Base-by-base conservation (phyloP, 345 rosid species). In the Syzygium oleosum region DNA sequence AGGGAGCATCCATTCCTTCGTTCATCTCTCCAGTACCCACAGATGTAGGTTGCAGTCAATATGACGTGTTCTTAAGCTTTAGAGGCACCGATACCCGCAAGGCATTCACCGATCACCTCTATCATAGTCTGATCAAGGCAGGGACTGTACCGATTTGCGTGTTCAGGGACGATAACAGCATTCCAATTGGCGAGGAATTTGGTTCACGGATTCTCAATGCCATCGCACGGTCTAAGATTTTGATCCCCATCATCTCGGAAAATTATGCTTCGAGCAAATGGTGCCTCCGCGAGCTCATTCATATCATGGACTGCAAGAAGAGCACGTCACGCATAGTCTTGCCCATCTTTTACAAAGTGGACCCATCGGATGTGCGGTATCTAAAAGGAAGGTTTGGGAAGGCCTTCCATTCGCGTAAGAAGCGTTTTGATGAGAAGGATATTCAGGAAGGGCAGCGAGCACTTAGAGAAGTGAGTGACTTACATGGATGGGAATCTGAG, bases 251-350 rank as follows among this genome's bases (percentile, higher is more conserved):
- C 12, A 55, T 55, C 59, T 55, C 59, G 0, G 0, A 55, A 55
- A 55, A 55, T 21, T 55, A 55, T 22, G 59, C 59, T 22, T 55
- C 59, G 2, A 55, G 59, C 59, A 55, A 55, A 55, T 55, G 59
- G 59, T 55, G 59, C 59, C 59, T 55, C 4, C 27, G 12, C 1
- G 59, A 55, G 27, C 59, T 55, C 4, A 4, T 9, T 55, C 59
- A 4, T 0, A 55, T 55, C 59, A 55, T 22, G 59, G 59, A 22
- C 0, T 0, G 1, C 5, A 0, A 0, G 12, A 55, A 55, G 27
- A 55, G 11, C 0, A 1, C 5, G 2, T 55, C 59, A 9, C 59
- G 3, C 59, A 22, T 3, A 9, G 59, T 9, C 0, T 55, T 55
- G 0, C 59, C 59, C 1, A 55, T 55, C 1, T 55, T 55, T 55